These are phyloP conservation scores for Lolium perenne DNA, from an alignment of 176 grass and related monocot species.

Conservation along the genomic window DNA sequence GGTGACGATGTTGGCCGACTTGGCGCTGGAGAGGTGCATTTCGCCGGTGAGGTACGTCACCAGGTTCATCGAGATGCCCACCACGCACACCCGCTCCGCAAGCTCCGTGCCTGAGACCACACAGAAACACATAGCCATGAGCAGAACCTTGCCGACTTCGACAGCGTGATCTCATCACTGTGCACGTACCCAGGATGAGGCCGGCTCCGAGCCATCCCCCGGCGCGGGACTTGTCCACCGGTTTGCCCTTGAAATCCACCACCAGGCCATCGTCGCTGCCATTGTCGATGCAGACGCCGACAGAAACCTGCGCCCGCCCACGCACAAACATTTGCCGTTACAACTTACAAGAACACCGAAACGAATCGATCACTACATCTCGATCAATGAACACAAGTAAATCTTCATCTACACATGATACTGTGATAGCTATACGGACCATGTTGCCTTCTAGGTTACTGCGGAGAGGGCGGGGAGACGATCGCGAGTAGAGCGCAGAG, in stretches of 20 bases:
- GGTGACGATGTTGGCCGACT: conserved; percentile 65
- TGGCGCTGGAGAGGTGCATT: conserved; percentile 59
- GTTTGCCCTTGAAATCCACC: conserved; percentile 59
- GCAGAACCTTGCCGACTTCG: background rate
- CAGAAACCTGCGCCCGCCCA: conserved; percentile 42
- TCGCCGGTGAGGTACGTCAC: conserved; percentile 71
- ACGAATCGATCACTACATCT: background rate
- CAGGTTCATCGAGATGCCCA: conserved; percentile 78
- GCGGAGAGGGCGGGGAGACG: background rate
- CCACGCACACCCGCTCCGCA: conserved; percentile 66
- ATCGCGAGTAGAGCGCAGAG: background rate
- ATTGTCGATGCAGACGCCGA: background rate
- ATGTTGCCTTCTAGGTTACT: conserved; percentile 21
- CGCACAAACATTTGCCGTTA: background rate
- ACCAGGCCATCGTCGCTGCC: conserved; percentile 15
- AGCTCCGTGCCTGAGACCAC: conserved; percentile 45
- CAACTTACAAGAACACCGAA: background rate
- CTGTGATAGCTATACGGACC: background rate
- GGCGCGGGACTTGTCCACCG: conserved; percentile 47
- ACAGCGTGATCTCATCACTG: background rate
- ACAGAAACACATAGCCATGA: background rate
- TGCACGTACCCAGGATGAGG: conserved; percentile 50
- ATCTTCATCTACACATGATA: background rate
- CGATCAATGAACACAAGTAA: background rate
- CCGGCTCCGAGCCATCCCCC: conserved; percentile 69